phyloP scores from a whole-genome alignment of 257 asterid species.

The Fraxinus americana region DNA sequence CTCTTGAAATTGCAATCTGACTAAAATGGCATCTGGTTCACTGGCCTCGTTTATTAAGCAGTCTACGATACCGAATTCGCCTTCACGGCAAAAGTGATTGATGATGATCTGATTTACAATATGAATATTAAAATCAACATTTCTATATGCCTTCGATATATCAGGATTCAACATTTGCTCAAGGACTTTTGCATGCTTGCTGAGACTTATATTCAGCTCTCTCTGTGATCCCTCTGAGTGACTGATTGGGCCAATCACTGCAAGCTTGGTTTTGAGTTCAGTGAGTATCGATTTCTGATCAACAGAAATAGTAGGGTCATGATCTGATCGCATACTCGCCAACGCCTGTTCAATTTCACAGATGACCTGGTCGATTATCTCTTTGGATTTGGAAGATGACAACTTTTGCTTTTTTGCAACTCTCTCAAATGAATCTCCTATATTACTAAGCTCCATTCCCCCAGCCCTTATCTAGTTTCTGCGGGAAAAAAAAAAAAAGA shows the following conservation, averaged over 20 bases:
- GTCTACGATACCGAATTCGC: slow-evolving; percentile 52
- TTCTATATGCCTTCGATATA: slow-evolving; percentile 53
- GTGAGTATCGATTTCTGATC: slow-evolving; percentile 45
- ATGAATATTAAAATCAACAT: slow-evolving; percentile 45
- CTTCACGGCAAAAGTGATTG: slow-evolving; percentile 53
- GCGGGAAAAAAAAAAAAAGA: slow-evolving; percentile 6
- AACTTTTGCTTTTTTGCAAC: slow-evolving; percentile 57
- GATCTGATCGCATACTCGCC: slow-evolving; percentile 33
- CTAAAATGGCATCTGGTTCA: slow-evolving; percentile 49
- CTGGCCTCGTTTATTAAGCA: slow-evolving; percentile 51
- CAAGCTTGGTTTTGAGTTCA: slow-evolving; percentile 54
- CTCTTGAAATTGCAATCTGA: slow-evolving; percentile 47
- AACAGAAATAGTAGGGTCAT: slow-evolving; percentile 32
- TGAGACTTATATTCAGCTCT: slow-evolving; percentile 42
- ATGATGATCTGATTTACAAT: slow-evolving; percentile 49
- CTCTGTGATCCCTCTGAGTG: slow-evolving; percentile 38
- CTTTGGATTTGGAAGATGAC: slow-evolving; percentile 48
- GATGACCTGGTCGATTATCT: slow-evolving; percentile 52
- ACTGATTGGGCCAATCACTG: slow-evolving; percentile 26
- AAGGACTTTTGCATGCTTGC: slow-evolving; percentile 43
- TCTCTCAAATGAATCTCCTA: slow-evolving; percentile 58
- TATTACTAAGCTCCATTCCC: slow-evolving; percentile 45
- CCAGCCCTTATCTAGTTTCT: slow-evolving; percentile 17
- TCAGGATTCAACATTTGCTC: slow-evolving; percentile 48
- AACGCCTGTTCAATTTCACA: slow-evolving; percentile 54